Evolutionary conservation across 306 rosid species (phyloP), one percentile per base, ranked within the genome.

Genomic region (Datisca glomerata): DNA sequence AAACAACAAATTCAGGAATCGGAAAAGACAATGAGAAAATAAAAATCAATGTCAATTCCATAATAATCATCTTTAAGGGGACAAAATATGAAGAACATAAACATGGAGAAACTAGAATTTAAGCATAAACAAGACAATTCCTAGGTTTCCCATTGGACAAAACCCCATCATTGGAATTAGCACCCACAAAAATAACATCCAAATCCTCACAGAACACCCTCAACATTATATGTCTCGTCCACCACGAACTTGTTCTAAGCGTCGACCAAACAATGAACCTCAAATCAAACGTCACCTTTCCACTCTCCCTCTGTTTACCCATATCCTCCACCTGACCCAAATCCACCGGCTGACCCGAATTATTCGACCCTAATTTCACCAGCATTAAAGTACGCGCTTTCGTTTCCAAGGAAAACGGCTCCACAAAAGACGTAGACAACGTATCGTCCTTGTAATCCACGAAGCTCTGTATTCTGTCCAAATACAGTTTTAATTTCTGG

Each of bases 111-210:
- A 11, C 13, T 9, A 2, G 14, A 41, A 16, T 18, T 40, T 33
- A 22, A 2, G 34, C 1, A 15, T 27, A 38, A 38, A 67, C 59
- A 1, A 19, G 2, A 45, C 61, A 59, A 8, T 12, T 38, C 56
- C n/a, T 2, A 5, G 15, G 38, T 2, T 21, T 50, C 38, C 2
- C 23, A 9, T 24, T 47, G 55, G 5, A 0, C 2, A 13, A 8
- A 24, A 32, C 29, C 15, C 2, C 33, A 29, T 59, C 81, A 0
- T 3, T 15, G 2, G 0, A 10, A 2, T 63, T 23, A n/a, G 23
- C 18, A 12, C 55, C 60, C 18, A 24, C 21, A 31, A 75, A 72
- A n/a, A 12, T 37, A 44, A 85, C 47, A 53, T 61, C 72, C 61
- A 80, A 43, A 15, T 53, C 55, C 2, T 24, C 29, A 32, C 91